These are phyloP conservation scores for Fragaria iinumae DNA, from an alignment of 306 rosid species.

Conservation along the genomic window DNA sequence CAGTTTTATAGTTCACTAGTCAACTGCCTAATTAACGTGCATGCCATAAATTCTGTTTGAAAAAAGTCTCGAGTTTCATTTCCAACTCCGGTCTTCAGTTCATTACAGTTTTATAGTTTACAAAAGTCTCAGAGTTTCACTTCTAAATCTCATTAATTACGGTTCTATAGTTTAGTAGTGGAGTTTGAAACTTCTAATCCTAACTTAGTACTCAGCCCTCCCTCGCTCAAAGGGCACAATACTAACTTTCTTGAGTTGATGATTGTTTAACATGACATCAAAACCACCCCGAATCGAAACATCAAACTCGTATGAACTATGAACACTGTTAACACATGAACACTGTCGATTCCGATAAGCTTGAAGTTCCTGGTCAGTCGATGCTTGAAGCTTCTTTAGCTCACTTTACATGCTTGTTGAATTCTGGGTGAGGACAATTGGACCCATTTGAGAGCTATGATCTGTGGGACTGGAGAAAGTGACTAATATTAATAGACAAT, in stretches of 20 bases:
- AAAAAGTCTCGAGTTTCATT: no score
- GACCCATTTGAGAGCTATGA: neutral
- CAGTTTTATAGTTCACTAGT: no score
- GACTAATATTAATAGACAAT: neutral
- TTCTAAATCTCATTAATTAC: no score
- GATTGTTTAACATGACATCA: neutral
- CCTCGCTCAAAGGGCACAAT: no score
- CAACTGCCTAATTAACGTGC: no score
- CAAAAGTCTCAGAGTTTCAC: no score
- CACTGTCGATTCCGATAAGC: neutral
- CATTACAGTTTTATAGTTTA: no score
- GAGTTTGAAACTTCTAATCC: neutral
- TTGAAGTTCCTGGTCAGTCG: neutral
- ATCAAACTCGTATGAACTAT: neutral
- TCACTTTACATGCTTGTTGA: neutral
- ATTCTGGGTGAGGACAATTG: neutral
- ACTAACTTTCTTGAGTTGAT: neutral
- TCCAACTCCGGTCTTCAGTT: no score
- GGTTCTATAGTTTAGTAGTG: no score
- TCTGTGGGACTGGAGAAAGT: neutral
- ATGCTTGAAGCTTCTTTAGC: neutral
- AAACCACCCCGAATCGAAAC: neutral
- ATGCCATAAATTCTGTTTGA: no score
- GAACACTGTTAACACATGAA: neutral
- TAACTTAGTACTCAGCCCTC: no score